Base-by-base conservation (phyloP, 371 early-diverging fungal genomes). In the Gilbertella persicaria region DNA sequence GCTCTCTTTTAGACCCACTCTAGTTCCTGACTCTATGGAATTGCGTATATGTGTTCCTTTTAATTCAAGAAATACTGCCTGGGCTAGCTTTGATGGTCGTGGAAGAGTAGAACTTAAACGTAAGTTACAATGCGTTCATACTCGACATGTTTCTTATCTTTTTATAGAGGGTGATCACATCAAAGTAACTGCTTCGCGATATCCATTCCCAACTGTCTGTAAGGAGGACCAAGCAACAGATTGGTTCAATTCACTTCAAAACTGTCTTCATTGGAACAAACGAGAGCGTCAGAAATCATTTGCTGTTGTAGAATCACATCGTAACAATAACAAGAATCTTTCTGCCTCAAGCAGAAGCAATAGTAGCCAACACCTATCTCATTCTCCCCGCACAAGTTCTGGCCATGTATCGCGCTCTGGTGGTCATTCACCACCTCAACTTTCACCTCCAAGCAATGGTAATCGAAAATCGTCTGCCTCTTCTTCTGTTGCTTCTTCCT, bases 31-130 rank as follows among this genome's bases (percentile, higher is more conserved):
- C 50, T 84, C 89, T 4, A 90, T 90, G 81, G 94, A 91, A 19
- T 64, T 93, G 24, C 80, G 86, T 6, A 86, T 93, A 16, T 87
- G 87, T 45, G 85, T 93, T 14, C 92, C 92, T 0, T 86, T 78
- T 24, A 85, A 83, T 53, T 84, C 87, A 12, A 71, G 93, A 24
- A 87, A 83, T 51, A 89, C 91, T 0, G 93, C 92, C 1, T 93
- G 92, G 91, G 86, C 77, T 25, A 80, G 89, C 43, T 97, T 97
- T 64, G 98, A 97, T 69, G 98, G 98, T 3, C 82, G 95, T 21
- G 85, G 88, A 21, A 77, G 98, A 3, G 89, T 89, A 0, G 97
- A 95, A 60, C 69, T 97, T 42, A 81, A 77, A 45, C 88, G 90
- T 79, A 67, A 69, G 65, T 53, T 2, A n/a, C 7, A 19, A 17